phyloP scores from a whole-genome alignment of 257 asterid genomes.

The Ballota nigra region DNA sequence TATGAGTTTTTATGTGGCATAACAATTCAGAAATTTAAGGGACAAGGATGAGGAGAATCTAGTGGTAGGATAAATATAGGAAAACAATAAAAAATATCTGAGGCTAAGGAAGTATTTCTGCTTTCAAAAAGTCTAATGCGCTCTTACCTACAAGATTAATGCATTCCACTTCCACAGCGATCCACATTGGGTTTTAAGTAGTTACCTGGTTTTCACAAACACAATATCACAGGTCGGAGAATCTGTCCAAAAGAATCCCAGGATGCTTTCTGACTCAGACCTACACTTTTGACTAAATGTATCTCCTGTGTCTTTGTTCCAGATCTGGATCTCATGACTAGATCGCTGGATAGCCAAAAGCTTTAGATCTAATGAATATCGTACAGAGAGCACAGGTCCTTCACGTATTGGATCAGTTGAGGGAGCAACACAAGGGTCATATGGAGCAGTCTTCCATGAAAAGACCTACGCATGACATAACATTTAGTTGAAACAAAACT shows the following conservation, averaged over 20 bases:
- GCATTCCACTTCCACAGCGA: not conserved
- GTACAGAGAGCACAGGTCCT: slow-evolving; percentile 77
- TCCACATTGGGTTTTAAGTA: slow-evolving; percentile 10
- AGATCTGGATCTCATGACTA: slow-evolving; percentile 68
- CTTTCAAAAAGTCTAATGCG: not conserved
- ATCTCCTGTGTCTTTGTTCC: slow-evolving; percentile 70
- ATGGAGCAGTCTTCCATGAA: slow-evolving; percentile 87
- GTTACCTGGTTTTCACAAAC: slow-evolving; percentile 85
- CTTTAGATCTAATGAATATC: slow-evolving; percentile 81
- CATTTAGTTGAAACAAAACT: slow-evolving; percentile 21
- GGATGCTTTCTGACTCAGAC: slow-evolving; percentile 71
- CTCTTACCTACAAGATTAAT: not conserved
- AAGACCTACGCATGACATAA: slow-evolving; percentile 49
- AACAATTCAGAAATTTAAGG: not conserved
- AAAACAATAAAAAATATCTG: not conserved
- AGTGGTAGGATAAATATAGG: not conserved
- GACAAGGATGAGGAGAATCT: too few relatives aligned
- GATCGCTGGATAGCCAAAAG: slow-evolving; percentile 92
- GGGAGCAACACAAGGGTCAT: slow-evolving; percentile 51
- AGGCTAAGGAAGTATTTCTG: not conserved
- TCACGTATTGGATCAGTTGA: slow-evolving; percentile 68
- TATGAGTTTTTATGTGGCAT: not conserved
- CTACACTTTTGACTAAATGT: slow-evolving; percentile 63
- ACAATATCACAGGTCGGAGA: slow-evolving; percentile 74
- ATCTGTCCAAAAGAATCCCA: slow-evolving; percentile 97